Conservation (phyloP, 2,329 filamentous ascomycete species). For the Fusarium beomiforme region DNA sequence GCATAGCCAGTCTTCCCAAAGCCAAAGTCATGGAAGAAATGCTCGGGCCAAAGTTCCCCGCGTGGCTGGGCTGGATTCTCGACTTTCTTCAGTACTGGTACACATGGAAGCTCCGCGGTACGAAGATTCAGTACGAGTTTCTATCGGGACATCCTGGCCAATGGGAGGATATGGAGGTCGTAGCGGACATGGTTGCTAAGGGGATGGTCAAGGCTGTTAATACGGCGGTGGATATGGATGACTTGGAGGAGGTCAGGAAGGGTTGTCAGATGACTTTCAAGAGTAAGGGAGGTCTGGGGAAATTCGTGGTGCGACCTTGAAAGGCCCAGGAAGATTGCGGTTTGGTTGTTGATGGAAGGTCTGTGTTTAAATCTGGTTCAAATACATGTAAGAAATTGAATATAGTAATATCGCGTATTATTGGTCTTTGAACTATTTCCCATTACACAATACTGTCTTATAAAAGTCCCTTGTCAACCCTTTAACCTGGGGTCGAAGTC, state of each 20-base stretch:
- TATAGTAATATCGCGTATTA: not conserved
- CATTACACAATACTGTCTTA: not conserved
- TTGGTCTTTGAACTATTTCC: not conserved
- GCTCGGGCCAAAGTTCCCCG: conserved; percentile 48
- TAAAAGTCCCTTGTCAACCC: not conserved
- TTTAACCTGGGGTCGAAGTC: not conserved
- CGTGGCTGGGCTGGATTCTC: conserved; percentile 51
- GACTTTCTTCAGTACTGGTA: conserved; percentile 54
- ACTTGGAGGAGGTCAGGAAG: conserved; percentile 55
- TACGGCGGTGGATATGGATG: conserved; percentile 52
- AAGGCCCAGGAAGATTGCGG: not conserved
- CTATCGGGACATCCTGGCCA: conserved; percentile 56
- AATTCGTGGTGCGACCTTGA: conserved; percentile 41
- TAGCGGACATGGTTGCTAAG: conserved; percentile 52
- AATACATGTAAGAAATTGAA: not conserved
- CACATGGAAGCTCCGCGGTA: conserved; percentile 55
- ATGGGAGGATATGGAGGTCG: conserved; percentile 54
- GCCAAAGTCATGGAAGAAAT: conserved; percentile 44
- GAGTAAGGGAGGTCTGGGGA: conserved; percentile 43
- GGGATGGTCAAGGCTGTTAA: conserved; percentile 57
- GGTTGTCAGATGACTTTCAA: conserved; percentile 51
- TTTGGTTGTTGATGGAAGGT: too few relatives aligned
- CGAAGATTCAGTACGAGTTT: conserved; percentile 55
- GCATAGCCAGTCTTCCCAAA: conserved; percentile 52
- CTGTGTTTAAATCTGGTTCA: too few relatives aligned